Evolutionary conservation across 495 filamentous ascomycete genomes (phyloP).

Genomic region (Viridothelium virens): DNA sequence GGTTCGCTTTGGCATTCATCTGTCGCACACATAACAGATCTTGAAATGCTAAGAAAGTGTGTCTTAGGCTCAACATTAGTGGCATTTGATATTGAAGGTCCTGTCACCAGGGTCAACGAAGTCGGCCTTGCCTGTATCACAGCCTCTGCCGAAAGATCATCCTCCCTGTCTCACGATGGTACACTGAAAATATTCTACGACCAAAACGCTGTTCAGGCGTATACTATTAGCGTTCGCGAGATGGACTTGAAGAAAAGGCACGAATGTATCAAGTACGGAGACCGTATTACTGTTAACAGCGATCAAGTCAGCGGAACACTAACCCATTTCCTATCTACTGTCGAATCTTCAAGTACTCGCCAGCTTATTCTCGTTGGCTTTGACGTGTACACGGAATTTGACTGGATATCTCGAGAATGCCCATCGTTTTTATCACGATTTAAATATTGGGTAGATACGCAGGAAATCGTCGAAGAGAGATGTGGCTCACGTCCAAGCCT

Average conservation of each 20-base stretch:
- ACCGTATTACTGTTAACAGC: not conserved
- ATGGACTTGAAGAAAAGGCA: not conserved
- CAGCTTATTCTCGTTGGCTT: constrained; percentile 4
- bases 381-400: not conserved
- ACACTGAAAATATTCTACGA: not conserved
- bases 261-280: not conserved
- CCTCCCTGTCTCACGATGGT: not conserved
- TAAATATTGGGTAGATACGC: constrained; percentile 1
- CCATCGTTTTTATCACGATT: constrained; percentile 1
- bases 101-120: not conserved
- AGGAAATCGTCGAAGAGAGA: constrained; percentile 7
- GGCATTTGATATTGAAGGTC: constrained; percentile 1
- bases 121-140: constrained; percentile 3
- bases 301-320: not conserved
- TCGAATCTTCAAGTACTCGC: not conserved
- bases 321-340: not conserved
- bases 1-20: not conserved
- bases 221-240: not conserved
- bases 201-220: constrained; percentile 1
- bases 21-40: not conserved
- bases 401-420: constrained; percentile 1
- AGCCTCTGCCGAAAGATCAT: not conserved
- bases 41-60: not conserved
- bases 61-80: not conserved
- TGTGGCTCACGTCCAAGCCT: constrained; percentile 5